A percentile compares a stretch with the other conserved stretches of the same genome.
Evolutionary conservation across 2,329 filamentous ascomycete genomes (phyloP).

Genomic region (Cercospora sp.): DNA sequence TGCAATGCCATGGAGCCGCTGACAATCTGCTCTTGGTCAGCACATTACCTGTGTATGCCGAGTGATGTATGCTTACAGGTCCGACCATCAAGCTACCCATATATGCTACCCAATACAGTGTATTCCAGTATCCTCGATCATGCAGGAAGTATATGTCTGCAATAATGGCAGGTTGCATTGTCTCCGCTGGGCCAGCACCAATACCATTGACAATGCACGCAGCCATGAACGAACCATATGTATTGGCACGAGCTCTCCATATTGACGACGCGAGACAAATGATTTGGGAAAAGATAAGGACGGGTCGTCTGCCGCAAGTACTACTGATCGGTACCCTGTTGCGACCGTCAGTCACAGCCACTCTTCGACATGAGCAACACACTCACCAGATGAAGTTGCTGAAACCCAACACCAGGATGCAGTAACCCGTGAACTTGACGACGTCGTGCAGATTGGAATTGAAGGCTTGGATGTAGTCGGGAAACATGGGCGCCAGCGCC

Average conservation of each 20-base stretch:
- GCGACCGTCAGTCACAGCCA: neutral
- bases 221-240: slow-evolving; percentile 65
- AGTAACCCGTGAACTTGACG: slow-evolving; percentile 58
- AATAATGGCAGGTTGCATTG: slow-evolving; percentile 62
- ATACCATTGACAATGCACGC: slow-evolving; percentile 62
- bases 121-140: slow-evolving; percentile 63
- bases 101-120: slow-evolving; percentile 62
- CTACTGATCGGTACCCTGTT: slow-evolving; percentile 57
- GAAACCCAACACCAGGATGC: slow-evolving; percentile 59
- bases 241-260: slow-evolving; percentile 60
- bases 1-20: slow-evolving; percentile 62
- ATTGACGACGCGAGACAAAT: slow-evolving; percentile 57
- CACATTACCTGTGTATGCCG: neutral
- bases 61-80: slow-evolving; percentile 15
- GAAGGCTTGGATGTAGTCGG: slow-evolving; percentile 58
- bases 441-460: slow-evolving; percentile 46
- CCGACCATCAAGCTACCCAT: slow-evolving; percentile 64
- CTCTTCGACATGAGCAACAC: too few relatives aligned
- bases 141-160: slow-evolving; percentile 64
- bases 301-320: slow-evolving; percentile 57
- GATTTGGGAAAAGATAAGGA: slow-evolving; percentile 54
- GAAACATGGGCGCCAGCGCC: slow-evolving; percentile 61
- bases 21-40: slow-evolving; percentile 50
- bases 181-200: slow-evolving; percentile 63
- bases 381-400: slow-evolving; percentile 61